Percentiles rank a stretch among this genome's conserved stretches.
Conservation (phyloP, 768 basidiomycete genomes). For the Xanthoconium stramineum region DNA sequence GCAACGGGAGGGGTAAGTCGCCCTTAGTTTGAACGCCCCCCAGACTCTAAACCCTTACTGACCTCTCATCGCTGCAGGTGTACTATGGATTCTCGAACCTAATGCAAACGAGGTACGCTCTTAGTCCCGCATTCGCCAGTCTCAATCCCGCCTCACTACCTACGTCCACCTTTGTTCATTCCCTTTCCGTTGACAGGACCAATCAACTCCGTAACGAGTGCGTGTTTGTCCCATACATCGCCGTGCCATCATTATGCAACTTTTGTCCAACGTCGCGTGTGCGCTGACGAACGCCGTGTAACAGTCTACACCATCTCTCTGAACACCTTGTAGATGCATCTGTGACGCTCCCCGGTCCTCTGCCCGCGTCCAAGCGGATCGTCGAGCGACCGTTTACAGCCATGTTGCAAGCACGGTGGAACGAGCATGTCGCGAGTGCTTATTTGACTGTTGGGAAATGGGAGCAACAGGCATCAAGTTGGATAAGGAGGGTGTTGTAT, state of each 20-base stretch:
- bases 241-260: not conserved
- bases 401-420: conserved; percentile 56
- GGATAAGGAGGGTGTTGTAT: conserved; percentile 47
- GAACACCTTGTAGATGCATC: conserved; percentile 51
- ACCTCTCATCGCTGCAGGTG: conserved; percentile 35
- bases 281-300: not conserved
- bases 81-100: conserved; percentile 72
- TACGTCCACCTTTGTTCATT: not conserved
- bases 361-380: conserved; percentile 54
- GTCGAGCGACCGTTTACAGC: conserved; percentile 43
- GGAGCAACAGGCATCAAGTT: conserved; percentile 45
- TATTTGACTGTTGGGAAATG: conserved; percentile 43
- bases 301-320: conserved; percentile 49
- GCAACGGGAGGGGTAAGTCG: conserved; percentile 59
- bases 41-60: too few relatives aligned
- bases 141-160: not conserved
- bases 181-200: conserved; percentile 37
- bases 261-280: not conserved
- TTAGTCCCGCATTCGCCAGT: not conserved
- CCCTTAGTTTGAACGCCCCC: not conserved
- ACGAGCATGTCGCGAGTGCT: conserved; percentile 48
- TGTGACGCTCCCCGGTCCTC: conserved; percentile 45
- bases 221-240: not conserved
- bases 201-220: conserved; percentile 56
- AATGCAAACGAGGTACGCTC: conserved; percentile 47